Percentiles rank a stretch among this genome's conserved stretches.
phyloP scores from a whole-genome alignment of 805 yeast species.

The Metschnikowia peoriensis region DNA sequence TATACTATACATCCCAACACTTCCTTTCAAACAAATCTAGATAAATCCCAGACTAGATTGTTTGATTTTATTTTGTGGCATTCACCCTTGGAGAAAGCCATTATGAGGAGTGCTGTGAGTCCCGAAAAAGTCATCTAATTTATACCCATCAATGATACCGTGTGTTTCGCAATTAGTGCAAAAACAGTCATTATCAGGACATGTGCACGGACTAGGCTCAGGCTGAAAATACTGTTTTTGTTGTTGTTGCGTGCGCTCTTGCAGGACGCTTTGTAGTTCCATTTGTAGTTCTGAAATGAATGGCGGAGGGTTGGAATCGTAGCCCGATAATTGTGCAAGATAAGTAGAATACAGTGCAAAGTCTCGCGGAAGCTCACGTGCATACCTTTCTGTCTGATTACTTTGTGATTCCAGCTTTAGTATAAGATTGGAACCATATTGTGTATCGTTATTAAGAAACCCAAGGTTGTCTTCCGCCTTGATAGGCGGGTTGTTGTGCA shows the following conservation, averaged over 20 bases:
- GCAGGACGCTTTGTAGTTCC: slow-evolving; percentile 8
- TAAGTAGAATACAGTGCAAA: not conserved
- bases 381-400: not conserved
- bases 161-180: slow-evolving; percentile 45
- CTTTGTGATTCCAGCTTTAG: slow-evolving; percentile 8
- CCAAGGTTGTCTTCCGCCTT: slow-evolving; percentile 9
- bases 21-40: not conserved
- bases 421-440: slow-evolving; percentile 13
- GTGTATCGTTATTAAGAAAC: slow-evolving; percentile 12
- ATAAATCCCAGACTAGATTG: not conserved
- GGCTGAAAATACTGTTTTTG: not conserved
- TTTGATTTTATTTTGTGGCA: not conserved
- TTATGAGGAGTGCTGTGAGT: not conserved
- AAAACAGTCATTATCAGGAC: slow-evolving; percentile 18
- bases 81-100: not conserved
- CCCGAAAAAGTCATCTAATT: slow-evolving; percentile 37
- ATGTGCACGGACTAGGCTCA: slow-evolving; percentile 12
- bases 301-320: not conserved
- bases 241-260: not conserved
- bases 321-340: slow-evolving; percentile 1
- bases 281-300: slow-evolving; percentile 5
- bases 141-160: slow-evolving; percentile 43
- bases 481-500: slow-evolving; percentile 25
- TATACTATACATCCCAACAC: not conserved
- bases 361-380: slow-evolving; percentile 8